A percentile compares a stretch with the other conserved stretches of the same genome.
Conservation (phyloP, 1,284 basidiomycete species). For the Marasmius sp. region DNA sequence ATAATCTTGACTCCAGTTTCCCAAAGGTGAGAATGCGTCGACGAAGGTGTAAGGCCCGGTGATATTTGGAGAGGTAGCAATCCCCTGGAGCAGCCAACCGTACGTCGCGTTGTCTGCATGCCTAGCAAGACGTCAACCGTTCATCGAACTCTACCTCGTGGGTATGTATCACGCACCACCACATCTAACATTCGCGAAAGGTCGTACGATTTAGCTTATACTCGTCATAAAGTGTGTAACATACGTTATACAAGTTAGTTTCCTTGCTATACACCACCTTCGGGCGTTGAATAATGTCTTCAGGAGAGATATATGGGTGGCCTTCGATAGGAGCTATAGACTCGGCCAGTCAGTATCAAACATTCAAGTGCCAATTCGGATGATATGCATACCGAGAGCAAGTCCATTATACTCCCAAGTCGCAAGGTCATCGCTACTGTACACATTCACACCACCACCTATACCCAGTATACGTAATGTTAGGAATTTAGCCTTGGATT, state of each 20-base stretch:
- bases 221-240: neutral
- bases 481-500: neutral
- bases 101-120: slow-evolving; percentile 9
- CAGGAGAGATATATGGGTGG: slow-evolving; percentile 8
- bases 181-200: neutral
- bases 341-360: slow-evolving; percentile 7
- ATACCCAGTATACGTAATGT: slow-evolving; percentile 6
- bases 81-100: slow-evolving; percentile 3
- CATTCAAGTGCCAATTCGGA: neutral
- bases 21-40: slow-evolving; percentile 3
- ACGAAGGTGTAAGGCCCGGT: slow-evolving; percentile 7
- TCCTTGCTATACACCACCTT: slow-evolving; percentile 10
- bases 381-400: slow-evolving; percentile 6
- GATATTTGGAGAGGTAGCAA: slow-evolving; percentile 9
- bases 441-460: slow-evolving; percentile 13
- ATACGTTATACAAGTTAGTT: slow-evolving; percentile 1
- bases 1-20: slow-evolving; percentile 8
- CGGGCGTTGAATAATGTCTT: slow-evolving; percentile 5
- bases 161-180: neutral
- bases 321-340: slow-evolving; percentile 8
- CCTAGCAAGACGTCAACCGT: neutral
- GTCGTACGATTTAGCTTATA: neutral
- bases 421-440: slow-evolving; percentile 18
- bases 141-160: neutral
- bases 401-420: slow-evolving; percentile 19